Percentiles rank a stretch among this genome's conserved stretches.
phyloP scores from a whole-genome alignment of 305 asterid genomes.

The Plantago rigida region DNA sequence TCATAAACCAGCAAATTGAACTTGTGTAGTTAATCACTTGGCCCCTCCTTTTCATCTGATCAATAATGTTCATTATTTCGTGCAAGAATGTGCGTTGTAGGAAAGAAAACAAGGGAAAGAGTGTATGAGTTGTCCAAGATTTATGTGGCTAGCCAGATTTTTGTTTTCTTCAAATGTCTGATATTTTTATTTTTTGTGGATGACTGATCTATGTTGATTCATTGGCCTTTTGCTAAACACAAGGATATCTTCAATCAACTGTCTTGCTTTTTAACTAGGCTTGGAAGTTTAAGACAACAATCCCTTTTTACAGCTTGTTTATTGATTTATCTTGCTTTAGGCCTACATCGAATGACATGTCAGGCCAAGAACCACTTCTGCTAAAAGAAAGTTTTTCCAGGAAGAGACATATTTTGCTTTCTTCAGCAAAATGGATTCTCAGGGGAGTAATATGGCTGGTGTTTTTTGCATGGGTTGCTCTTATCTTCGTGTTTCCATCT shows the following conservation, averaged over 20 bases:
- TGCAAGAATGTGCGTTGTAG: neutral
- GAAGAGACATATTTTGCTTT: slow-evolving; percentile 1
- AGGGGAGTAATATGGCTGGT: slow-evolving; percentile 3
- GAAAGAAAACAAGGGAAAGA: neutral
- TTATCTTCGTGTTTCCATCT: slow-evolving; percentile 10
- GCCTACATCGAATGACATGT: neutral
- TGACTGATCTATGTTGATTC: neutral
- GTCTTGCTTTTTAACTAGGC: neutral
- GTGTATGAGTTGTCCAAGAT: neutral
- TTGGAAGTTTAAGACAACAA: neutral
- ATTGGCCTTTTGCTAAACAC: neutral
- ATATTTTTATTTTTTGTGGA: neutral
- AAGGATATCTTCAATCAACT: neutral
- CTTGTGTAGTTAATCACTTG: too few species aligned
- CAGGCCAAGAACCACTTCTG: slow-evolving; percentile 7
- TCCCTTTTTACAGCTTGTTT: neutral
- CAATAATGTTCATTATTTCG: neutral
- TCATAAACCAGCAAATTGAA: too few species aligned
- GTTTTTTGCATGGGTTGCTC: slow-evolving; percentile 2
- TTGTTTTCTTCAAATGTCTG: neutral
- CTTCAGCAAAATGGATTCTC: neutral
- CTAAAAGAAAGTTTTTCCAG: neutral
- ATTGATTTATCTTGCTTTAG: neutral
- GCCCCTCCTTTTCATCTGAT: too few species aligned
- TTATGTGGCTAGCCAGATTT: neutral